These are phyloP conservation scores for Trichophyton equinum DNA, from an alignment of 2,329 filamentous ascomycete species.

Conservation along the genomic window DNA sequence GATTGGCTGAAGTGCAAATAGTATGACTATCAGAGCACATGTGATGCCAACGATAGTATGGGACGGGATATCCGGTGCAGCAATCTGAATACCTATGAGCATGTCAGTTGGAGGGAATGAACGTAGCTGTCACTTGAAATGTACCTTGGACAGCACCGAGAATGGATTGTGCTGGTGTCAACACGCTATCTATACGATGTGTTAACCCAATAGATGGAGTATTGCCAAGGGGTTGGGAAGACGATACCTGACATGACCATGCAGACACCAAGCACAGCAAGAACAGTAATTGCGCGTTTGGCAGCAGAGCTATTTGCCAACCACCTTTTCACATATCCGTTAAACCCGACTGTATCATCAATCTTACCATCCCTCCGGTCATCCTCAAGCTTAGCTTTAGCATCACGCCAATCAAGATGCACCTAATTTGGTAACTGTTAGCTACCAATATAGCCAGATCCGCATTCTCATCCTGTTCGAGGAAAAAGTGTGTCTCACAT, in stretches of 20 bases:
- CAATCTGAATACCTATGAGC: conserved; percentile 12
- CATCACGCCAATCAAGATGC: conserved; percentile 41
- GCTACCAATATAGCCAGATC: not conserved
- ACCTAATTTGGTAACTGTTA: conserved; percentile 21
- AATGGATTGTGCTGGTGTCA: conserved; percentile 47
- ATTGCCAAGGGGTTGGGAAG: not conserved
- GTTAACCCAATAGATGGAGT: not conserved
- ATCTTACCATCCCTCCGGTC: conserved; percentile 36
- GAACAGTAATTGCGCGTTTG: conserved; percentile 35
- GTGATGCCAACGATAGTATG: conserved; percentile 11
- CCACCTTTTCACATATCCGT: conserved; percentile 32
- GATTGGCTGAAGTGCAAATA: conserved; percentile 45
- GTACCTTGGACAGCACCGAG: conserved; percentile 43
- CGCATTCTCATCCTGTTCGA: not conserved
- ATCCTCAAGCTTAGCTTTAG: conserved; percentile 35
- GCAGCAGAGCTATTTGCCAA: conserved; percentile 38
- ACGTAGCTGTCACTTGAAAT: not conserved
- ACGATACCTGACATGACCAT: conserved; percentile 38
- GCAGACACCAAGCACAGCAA: conserved; percentile 36
- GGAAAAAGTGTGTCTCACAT: conserved; percentile 23
- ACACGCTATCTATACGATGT: conserved; percentile 34
- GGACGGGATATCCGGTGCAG: conserved; percentile 9
- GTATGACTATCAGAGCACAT: conserved; percentile 30
- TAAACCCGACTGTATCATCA: conserved; percentile 31
- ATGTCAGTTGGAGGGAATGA: not conserved